phyloP scores from a whole-genome alignment of 2,329 filamentous ascomycete species.

The Beauveria sp. region DNA sequence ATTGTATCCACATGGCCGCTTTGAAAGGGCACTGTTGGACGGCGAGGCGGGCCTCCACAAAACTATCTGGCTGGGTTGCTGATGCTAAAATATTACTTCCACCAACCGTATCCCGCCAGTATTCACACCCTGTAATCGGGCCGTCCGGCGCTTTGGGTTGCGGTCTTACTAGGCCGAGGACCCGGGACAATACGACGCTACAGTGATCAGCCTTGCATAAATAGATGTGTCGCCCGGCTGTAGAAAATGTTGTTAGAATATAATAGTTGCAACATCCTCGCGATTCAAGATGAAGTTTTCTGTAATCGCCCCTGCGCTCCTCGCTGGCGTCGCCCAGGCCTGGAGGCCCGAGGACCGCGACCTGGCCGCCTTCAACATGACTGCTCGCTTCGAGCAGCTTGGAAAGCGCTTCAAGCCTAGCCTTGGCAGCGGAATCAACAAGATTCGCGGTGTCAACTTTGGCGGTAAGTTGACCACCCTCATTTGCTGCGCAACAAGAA shows the following conservation, averaged over 20 bases:
- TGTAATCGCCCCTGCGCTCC: conserved; percentile 17
- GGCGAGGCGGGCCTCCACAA: neutral
- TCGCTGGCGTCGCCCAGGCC: conserved; percentile 16
- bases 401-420: conserved; percentile 24
- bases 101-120: neutral
- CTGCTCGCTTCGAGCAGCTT: conserved; percentile 22
- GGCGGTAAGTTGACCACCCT: conserved; percentile 26
- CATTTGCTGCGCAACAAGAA: too few relatives aligned
- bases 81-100: conserved; percentile 10
- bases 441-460: conserved; percentile 47
- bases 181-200: neutral
- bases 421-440: conserved; percentile 19
- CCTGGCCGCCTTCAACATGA: conserved; percentile 26
- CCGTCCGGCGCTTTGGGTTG: neutral
- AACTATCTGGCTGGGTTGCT: neutral
- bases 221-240: neutral
- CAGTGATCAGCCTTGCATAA: neutral
- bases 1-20: neutral
- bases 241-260: neutral
- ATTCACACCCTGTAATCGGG: conserved; percentile 7
- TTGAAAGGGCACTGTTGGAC: neutral
- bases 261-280: neutral
- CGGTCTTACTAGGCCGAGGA: neutral
- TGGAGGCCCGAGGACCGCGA: conserved; percentile 25
- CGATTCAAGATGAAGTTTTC: conserved; percentile 18